Evolutionary conservation across 73 alveolate species (phyloP).

Genomic region (Paramecium biaurelia): DNA sequence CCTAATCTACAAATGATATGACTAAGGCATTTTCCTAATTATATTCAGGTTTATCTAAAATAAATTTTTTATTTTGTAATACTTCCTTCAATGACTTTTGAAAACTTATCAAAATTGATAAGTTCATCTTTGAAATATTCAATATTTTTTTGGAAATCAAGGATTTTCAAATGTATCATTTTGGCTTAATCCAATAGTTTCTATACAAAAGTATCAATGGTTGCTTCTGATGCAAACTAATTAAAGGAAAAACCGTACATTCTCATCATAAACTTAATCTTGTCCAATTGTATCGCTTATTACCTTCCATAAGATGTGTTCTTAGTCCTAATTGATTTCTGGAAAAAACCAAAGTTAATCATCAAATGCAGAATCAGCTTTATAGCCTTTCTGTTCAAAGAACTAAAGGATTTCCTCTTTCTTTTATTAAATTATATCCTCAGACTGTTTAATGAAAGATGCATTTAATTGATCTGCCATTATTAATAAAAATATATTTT

Average conservation of each 20-base stretch:
- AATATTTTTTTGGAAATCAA: not conserved
- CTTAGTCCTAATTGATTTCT: conserved; percentile 27
- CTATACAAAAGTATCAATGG: not conserved
- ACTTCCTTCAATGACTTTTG: conserved; percentile 8
- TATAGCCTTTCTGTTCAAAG: conserved; percentile 22
- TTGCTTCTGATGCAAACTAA: conserved; percentile 27
- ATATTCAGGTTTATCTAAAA: conserved; percentile 16
- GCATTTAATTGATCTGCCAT: conserved; percentile 22
- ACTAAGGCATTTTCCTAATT: conserved; percentile 35
- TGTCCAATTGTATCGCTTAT: not conserved
- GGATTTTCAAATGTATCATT: not conserved
- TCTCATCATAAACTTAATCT: conserved; percentile 4
- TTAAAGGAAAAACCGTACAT: not conserved
- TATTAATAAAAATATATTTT: not conserved
- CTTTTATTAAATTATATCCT: not conserved
- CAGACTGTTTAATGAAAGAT: not conserved
- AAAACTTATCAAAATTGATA: not conserved
- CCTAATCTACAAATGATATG: conserved; percentile 18
- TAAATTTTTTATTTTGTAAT: not conserved
- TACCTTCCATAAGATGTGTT: conserved; percentile 30
- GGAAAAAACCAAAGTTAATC: conserved; percentile 34
- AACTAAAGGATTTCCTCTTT: conserved; percentile 29
- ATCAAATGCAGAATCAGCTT: not conserved
- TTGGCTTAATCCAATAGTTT: conserved; percentile 17
- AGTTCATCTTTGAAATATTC: conserved; percentile 32